Conservation (phyloP, 345 rosid genomes). For the Garcia nutans region DNA sequence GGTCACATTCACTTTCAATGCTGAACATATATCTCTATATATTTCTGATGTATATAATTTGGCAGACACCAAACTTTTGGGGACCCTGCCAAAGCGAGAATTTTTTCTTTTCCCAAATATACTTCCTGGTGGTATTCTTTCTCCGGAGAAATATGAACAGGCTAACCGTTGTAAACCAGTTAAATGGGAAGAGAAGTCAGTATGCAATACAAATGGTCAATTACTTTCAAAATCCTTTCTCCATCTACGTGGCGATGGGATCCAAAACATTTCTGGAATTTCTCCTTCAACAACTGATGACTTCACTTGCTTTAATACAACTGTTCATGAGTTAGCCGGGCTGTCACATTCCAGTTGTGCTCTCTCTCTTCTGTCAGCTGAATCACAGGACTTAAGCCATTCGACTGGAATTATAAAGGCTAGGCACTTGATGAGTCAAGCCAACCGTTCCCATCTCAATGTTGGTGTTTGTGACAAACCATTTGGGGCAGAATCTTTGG, state of each 20-base stretch:
- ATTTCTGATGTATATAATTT: conserved; percentile 7
- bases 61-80: conserved; percentile 29
- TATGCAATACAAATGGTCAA: conserved; percentile 10
- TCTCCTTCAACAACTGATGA: conserved; percentile 27
- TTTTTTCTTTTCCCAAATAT: conserved; percentile 24
- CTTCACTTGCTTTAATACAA: conserved; percentile 22
- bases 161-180: conserved; percentile 9
- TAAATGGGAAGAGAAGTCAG: conserved; percentile 20
- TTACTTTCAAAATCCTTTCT: conserved; percentile 24
- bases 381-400: conserved; percentile 46
- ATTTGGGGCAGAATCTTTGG: conserved; percentile 11
- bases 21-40: background rate
- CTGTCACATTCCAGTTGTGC: conserved; percentile 61
- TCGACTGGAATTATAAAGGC: conserved; percentile 38
- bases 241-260: conserved; percentile 28
- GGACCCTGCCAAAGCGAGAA: conserved; percentile 26
- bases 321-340: conserved; percentile 44
- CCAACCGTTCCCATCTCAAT: conserved; percentile 24
- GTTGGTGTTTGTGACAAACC: conserved; percentile 29
- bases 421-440: conserved; percentile 36
- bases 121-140: conserved; percentile 19
- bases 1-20: background rate
- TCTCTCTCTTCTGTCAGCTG: conserved; percentile 97
- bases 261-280: conserved; percentile 24
- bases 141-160: conserved; percentile 25